phyloP scores from a whole-genome alignment of 768 basidiomycete genomes.

The Leccinum variicolor region DNA sequence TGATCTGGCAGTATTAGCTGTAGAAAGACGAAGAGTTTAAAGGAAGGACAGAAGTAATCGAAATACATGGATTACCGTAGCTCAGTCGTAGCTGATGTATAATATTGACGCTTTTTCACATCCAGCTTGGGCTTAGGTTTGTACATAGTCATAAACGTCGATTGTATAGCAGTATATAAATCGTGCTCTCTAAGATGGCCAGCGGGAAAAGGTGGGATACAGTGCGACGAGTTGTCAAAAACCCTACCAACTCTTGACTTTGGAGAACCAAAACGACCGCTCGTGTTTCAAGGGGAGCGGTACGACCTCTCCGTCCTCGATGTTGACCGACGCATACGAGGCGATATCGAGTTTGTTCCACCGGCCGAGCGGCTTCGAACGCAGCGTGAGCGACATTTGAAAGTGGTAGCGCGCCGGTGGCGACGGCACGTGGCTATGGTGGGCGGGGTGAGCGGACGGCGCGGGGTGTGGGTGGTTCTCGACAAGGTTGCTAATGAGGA shows the following conservation, averaged over 20 bases:
- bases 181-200: not conserved
- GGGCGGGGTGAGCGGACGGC: conserved; percentile 5
- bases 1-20: conserved; percentile 27
- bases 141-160: no score
- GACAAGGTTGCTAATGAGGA: conserved; percentile 61
- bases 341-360: conserved; percentile 80
- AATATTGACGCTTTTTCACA: conserved; percentile 21
- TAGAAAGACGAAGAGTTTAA: conserved; percentile 22
- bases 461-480: conserved; percentile 34
- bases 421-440: conserved; percentile 10
- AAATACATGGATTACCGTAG: conserved; percentile 25
- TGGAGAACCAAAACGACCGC: conserved; percentile 93
- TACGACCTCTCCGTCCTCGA: conserved; percentile 69
- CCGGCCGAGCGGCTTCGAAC: conserved; percentile 71
- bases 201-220: not conserved
- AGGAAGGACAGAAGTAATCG: conserved; percentile 33
- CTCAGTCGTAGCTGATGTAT: conserved; percentile 27
- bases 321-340: conserved; percentile 70
- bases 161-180: not conserved
- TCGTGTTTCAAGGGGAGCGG: conserved; percentile 78
- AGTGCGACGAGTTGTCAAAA: conserved; percentile 1
- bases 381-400: conserved; percentile 66
- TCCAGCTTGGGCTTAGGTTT: not conserved
- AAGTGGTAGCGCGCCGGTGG: conserved; percentile 55
- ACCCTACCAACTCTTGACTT: conserved; percentile 65